Percentiles rank a stretch among this genome's conserved stretches.
Conservation (phyloP, 1,284 basidiomycete species). For the Puccinia polysora region DNA sequence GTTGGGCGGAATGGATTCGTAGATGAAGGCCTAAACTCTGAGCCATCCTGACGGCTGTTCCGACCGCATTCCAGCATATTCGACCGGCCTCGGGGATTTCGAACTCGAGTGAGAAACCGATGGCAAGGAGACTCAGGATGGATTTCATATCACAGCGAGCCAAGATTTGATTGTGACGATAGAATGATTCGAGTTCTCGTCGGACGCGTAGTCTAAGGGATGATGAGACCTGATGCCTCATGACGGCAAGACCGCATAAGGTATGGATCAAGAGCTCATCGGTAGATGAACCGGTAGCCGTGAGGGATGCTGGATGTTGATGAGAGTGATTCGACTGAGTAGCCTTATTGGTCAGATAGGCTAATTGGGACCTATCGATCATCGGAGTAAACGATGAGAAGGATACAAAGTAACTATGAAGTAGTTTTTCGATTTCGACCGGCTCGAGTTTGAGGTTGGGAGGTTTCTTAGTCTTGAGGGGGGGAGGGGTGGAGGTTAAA, state of each 20-base stretch:
- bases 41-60: conserved; percentile 57
- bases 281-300: conserved; percentile 16
- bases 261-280: conserved; percentile 8
- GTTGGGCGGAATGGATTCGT: conserved; percentile 44
- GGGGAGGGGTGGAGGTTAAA: background rate
- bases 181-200: background rate
- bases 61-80: conserved; percentile 25
- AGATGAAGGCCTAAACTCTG: conserved; percentile 88
- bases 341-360: conserved; percentile 2
- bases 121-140: conserved; percentile 1
- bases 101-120: conserved; percentile 23
- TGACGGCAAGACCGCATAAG: conserved; percentile 3
- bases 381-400: background rate
- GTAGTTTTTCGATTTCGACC: background rate
- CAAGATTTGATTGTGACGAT: conserved; percentile 20
- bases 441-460: background rate
- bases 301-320: background rate
- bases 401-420: background rate
- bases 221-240: conserved; percentile 1
- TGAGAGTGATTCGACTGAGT: background rate
- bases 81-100: conserved; percentile 6
- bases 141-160: conserved; percentile 18
- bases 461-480: no score
- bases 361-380: conserved; percentile 6
- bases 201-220: background rate